phyloP scores from a whole-genome alignment of 2,329 filamentous ascomycete genomes.

The Curvularia eragrostidis region DNA sequence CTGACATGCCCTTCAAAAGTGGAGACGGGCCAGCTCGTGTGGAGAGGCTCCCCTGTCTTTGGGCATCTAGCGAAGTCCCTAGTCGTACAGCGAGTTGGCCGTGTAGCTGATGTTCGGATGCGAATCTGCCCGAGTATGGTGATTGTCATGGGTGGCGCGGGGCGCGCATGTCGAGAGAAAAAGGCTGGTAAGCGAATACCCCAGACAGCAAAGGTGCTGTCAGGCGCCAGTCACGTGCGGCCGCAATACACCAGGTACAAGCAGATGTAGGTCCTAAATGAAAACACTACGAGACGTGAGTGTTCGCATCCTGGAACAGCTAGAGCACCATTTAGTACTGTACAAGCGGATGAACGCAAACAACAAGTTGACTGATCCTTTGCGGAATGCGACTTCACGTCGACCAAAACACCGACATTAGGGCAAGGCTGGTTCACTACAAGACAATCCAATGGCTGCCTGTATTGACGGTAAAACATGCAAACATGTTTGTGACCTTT shows the following conservation, averaged over 20 bases:
- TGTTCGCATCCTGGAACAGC: constrained; percentile 5
- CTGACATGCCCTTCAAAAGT: background rate
- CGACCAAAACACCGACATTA: background rate
- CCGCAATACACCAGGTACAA: background rate
- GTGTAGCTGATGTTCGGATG: constrained; percentile 2
- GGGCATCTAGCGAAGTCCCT: background rate
- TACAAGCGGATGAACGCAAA: background rate
- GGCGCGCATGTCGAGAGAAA: constrained; percentile 4
- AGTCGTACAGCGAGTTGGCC: background rate
- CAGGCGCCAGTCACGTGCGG: background rate
- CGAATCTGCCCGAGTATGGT: background rate
- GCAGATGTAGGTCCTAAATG: background rate
- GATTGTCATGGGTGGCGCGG: constrained; percentile 6
- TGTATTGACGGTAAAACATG: background rate
- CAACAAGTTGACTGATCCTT: background rate
- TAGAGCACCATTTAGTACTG: background rate
- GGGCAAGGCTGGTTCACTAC: background rate
- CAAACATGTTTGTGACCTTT: background rate
- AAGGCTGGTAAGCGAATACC: constrained; percentile 12
- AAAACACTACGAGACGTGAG: constrained; percentile 1
- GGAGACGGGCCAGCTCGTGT: background rate
- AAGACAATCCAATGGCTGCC: background rate
- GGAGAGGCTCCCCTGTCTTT: background rate
- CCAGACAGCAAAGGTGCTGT: background rate
- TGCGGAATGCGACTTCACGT: background rate